Evolutionary conservation across 2,329 filamentous ascomycete species (phyloP).

Genomic region (Aureobasidium sp.): DNA sequence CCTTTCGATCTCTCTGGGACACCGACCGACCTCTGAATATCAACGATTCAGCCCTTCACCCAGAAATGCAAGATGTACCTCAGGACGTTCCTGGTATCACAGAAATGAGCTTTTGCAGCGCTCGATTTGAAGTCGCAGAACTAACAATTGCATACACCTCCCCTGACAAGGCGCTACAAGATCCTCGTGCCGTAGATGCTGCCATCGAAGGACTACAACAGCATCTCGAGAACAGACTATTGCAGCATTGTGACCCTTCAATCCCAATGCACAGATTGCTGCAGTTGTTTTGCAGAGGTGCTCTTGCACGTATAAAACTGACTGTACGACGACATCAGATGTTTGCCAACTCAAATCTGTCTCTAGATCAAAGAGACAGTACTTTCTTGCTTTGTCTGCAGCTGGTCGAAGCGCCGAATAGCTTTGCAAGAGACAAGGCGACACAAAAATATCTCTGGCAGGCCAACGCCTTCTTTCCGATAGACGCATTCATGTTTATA

Average conservation of each 20-base stretch:
- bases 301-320: conserved; percentile 37
- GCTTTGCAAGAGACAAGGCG: conserved; percentile 32
- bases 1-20: conserved; percentile 20
- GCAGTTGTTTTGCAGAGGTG: conserved; percentile 37
- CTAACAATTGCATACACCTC: conserved; percentile 27
- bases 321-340: conserved; percentile 38
- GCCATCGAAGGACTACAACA: conserved; percentile 36
- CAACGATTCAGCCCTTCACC: conserved; percentile 30
- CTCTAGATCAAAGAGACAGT: conserved; percentile 31
- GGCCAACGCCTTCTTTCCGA: conserved; percentile 44
- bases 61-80: conserved; percentile 42
- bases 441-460: conserved; percentile 46
- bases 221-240: conserved; percentile 34
- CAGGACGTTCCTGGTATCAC: conserved; percentile 45
- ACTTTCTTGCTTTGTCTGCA: conserved; percentile 37
- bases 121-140: conserved; percentile 36
- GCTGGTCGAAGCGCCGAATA: conserved; percentile 35
- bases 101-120: conserved; percentile 43
- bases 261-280: conserved; percentile 40
- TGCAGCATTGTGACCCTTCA: conserved; percentile 39
- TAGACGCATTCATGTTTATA: conserved; percentile 33
- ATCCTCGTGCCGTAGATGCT: conserved; percentile 19
- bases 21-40: conserved; percentile 30
- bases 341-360: conserved; percentile 23
- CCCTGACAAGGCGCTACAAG: not conserved